A percentile compares a stretch with the other conserved stretches of the same genome.
phyloP scores from a whole-genome alignment of 2,329 filamentous ascomycete genomes.

The Fusarium nanum region DNA sequence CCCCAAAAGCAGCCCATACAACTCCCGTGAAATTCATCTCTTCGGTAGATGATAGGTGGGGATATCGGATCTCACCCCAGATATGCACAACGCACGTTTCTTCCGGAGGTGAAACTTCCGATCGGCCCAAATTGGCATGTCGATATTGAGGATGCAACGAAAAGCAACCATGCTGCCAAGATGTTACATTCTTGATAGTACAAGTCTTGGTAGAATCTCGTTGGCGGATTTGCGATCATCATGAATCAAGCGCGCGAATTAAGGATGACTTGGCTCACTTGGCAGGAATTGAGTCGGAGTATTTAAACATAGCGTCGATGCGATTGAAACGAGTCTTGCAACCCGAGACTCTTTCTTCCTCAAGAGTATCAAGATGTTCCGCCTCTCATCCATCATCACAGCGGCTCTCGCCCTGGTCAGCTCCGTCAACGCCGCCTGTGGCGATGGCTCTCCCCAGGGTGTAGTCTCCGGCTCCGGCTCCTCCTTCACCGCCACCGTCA shows the following conservation, averaged over 20 bases:
- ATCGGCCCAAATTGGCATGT: constrained; percentile 13
- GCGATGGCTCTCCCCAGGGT: constrained; percentile 59
- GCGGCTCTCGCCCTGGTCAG: constrained; percentile 57
- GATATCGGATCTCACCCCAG: neutral
- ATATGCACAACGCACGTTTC: neutral
- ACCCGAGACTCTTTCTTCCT: neutral
- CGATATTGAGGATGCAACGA: neutral
- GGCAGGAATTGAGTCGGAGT: accelerated
- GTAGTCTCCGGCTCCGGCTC: constrained; percentile 60
- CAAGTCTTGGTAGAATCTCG: neutral
- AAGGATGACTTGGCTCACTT: neutral
- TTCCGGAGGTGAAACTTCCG: constrained; percentile 23
- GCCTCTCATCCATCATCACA: constrained; percentile 51
- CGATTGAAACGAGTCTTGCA: neutral
- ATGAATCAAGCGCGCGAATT: constrained; percentile 5
- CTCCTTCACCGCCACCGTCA: constrained; percentile 58
- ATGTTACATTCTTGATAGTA: neutral
- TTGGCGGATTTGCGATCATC: neutral
- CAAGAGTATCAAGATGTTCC: constrained; percentile 48
- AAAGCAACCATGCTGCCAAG: constrained; percentile 13
- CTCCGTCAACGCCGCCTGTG: constrained; percentile 57
- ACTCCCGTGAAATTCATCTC: neutral
- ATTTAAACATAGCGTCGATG: neutral
- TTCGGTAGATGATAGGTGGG: constrained; percentile 22
- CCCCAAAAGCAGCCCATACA: neutral